These are phyloP conservation scores for Backusella parvicylindrica DNA, from an alignment of 192 early-diverging fungal species.

Conservation along the genomic window DNA sequence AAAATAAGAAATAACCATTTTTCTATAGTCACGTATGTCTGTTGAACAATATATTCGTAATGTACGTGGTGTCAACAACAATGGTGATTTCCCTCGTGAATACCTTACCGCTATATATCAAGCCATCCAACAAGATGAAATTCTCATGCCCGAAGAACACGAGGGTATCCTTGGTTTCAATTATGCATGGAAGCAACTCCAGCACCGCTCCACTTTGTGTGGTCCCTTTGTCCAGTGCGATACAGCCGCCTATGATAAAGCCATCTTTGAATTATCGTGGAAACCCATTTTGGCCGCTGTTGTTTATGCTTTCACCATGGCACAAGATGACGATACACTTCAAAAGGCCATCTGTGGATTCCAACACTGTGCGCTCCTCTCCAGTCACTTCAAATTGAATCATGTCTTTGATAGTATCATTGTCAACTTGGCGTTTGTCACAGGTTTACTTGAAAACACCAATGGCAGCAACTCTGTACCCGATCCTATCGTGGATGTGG, in stretches of 20 bases:
- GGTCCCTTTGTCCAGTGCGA: slow-evolving; percentile 57
- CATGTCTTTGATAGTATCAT: slow-evolving; percentile 82
- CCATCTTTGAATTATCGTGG: slow-evolving; percentile 77
- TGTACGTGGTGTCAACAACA: slow-evolving; percentile 82
- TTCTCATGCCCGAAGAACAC: slow-evolving; percentile 96
- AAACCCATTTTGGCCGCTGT: slow-evolving; percentile 72
- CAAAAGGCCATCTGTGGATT: slow-evolving; percentile 81
- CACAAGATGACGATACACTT: slow-evolving; percentile 70
- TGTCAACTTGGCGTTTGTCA: slow-evolving; percentile 67
- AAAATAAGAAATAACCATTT: neutral
- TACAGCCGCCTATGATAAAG: slow-evolving; percentile 68
- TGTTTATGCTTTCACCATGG: slow-evolving; percentile 81
- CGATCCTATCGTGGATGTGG: slow-evolving; percentile 46
- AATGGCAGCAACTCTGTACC: slow-evolving; percentile 36
- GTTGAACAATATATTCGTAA: slow-evolving; percentile 88
- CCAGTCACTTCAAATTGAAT: slow-evolving; percentile 67
- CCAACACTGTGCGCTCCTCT: slow-evolving; percentile 68
- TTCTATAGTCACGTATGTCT: slow-evolving; percentile 73
- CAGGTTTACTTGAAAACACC: slow-evolving; percentile 55
- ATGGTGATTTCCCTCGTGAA: slow-evolving; percentile 75
- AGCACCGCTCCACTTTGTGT: slow-evolving; percentile 47
- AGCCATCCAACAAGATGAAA: slow-evolving; percentile 87
- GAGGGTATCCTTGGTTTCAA: slow-evolving; percentile 93
- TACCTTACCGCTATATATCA: slow-evolving; percentile 85
- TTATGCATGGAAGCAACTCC: slow-evolving; percentile 87